phyloP scores from a whole-genome alignment of 306 rosid species.

The Erythrophleum fordii region DNA sequence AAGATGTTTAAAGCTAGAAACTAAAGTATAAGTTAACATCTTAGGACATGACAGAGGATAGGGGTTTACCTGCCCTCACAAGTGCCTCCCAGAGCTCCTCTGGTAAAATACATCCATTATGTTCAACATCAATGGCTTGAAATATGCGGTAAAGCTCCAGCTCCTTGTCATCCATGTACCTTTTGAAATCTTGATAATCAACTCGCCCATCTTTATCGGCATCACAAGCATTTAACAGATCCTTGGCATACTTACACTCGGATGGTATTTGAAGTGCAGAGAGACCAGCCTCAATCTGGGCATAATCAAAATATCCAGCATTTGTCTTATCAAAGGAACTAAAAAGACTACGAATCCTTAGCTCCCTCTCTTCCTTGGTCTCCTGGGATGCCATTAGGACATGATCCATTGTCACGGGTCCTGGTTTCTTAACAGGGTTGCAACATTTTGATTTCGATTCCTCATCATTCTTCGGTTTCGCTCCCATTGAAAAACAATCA shows the following conservation, averaged over 20 bases:
- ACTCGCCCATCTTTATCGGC: conserved; percentile 79
- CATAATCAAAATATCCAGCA: conserved; percentile 67
- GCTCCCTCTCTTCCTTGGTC: conserved; percentile 81
- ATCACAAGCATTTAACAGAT: conserved; percentile 79
- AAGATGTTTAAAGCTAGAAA: not conserved
- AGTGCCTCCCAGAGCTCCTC: conserved; percentile 99
- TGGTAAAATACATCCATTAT: conserved; percentile 85
- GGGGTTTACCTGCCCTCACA: conserved; percentile 70
- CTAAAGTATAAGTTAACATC: not conserved
- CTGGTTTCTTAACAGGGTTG: conserved; percentile 65
- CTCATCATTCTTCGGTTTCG: conserved; percentile 36
- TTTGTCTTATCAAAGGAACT: conserved; percentile 73
- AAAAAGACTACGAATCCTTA: conserved; percentile 67
- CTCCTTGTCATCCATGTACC: conserved; percentile 93
- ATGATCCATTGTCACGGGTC: conserved; percentile 86
- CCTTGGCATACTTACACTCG: conserved; percentile 85
- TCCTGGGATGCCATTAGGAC: conserved; percentile 82
- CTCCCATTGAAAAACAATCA: conserved; percentile 44
- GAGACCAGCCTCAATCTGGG: conserved; percentile 80
- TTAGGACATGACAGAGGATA: not conserved
- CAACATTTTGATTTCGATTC: conserved; percentile 43
- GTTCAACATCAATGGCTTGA: conserved; percentile 94
- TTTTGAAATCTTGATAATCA: conserved; percentile 74
- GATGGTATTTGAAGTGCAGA: conserved; percentile 84
- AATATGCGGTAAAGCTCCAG: conserved; percentile 89